phyloP scores from a whole-genome alignment of 176 grass and related monocot species.

The Poa pratensis region DNA sequence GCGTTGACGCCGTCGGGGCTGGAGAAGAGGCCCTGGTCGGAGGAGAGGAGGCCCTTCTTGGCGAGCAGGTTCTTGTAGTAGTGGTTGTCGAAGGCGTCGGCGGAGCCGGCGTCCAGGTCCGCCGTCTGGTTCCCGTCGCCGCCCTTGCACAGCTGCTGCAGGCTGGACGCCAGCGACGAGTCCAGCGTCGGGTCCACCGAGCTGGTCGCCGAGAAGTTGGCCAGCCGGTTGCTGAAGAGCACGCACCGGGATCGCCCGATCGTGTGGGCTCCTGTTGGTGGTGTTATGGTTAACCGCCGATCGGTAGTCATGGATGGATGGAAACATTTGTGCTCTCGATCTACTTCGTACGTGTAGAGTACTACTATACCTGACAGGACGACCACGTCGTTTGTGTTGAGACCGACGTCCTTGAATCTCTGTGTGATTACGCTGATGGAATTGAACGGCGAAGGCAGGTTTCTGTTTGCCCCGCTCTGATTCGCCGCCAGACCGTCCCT shows the following conservation, averaged over 20 bases:
- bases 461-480: conserved; percentile 64
- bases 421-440: conserved; percentile 38
- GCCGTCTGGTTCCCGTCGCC: conserved; percentile 84
- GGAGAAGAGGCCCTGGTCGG: conserved; percentile 89
- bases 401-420: conserved; percentile 61
- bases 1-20: conserved; percentile 50
- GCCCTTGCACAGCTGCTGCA: conserved; percentile 59
- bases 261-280: conserved; percentile 66
- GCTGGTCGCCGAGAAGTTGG: conserved; percentile 59
- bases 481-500: conserved; percentile 72
- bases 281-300: neutral
- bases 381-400: conserved; percentile 69
- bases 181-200: conserved; percentile 77
- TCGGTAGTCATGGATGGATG: no score
- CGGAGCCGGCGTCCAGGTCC: conserved; percentile 67
- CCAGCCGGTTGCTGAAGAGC: conserved; percentile 61
- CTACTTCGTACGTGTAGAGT: neutral
- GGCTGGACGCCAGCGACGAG: conserved; percentile 61
- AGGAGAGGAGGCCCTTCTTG: conserved; percentile 75
- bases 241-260: conserved; percentile 70
- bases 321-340: neutral
- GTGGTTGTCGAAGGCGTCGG: conserved; percentile 81
- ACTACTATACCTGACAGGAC: conserved; percentile 58
- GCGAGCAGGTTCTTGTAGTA: conserved; percentile 78
- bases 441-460: conserved; percentile 58